phyloP scores from a whole-genome alignment of 371 early-diverging fungal species.

The Mortierella sp. region DNA sequence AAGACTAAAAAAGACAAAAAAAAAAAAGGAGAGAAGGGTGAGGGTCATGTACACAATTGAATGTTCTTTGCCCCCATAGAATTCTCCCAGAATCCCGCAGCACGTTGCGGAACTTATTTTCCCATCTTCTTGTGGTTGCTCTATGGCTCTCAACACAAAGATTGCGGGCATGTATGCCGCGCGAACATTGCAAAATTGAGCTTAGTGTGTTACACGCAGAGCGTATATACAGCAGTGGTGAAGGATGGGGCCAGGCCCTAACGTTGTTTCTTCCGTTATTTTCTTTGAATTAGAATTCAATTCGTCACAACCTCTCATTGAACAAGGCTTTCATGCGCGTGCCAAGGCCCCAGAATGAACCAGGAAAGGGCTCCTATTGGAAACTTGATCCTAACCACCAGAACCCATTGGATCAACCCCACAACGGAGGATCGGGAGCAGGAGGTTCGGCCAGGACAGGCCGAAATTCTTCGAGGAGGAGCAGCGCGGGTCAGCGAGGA shows the following conservation, averaged over 20 bases:
- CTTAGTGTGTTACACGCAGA: background rate
- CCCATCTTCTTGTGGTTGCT: no score
- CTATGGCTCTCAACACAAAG: background rate
- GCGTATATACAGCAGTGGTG: background rate
- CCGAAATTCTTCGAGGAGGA: constrained; percentile 52
- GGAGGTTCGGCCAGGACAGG: constrained; percentile 23
- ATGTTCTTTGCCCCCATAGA: no score
- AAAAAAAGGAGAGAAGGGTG: background rate
- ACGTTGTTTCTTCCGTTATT: background rate
- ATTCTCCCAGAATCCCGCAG: no score
- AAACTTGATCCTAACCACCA: constrained; percentile 68
- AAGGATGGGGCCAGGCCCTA: background rate
- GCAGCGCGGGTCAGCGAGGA: constrained; percentile 53
- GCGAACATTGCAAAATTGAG: background rate
- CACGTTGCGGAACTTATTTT: background rate
- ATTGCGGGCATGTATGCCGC: background rate
- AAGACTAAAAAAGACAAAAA: background rate
- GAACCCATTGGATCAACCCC: constrained; percentile 14
- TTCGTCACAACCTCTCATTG: constrained; percentile 98
- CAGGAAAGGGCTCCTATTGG: constrained; percentile 99
- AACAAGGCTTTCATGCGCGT: constrained; percentile 94
- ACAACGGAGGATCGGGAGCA: constrained; percentile 16
- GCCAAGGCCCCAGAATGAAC: constrained; percentile 88
- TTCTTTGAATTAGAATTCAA: constrained; percentile 82
- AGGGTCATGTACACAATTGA: no score